Evolutionary conservation across 495 filamentous ascomycete species (phyloP).

Genomic region (Aspergillus mulundensis): DNA sequence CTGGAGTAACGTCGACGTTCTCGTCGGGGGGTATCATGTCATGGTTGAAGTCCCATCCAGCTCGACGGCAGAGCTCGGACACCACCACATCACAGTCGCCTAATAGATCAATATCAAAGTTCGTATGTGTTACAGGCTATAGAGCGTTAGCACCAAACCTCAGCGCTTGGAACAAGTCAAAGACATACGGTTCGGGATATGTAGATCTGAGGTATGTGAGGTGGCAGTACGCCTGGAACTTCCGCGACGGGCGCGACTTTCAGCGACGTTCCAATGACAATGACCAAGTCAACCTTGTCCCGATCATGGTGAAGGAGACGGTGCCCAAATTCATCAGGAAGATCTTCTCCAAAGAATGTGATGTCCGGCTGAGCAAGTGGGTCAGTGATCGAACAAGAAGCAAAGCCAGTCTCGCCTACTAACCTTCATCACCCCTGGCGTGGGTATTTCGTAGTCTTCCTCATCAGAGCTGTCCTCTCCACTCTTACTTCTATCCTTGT

Average conservation of each 20-base stretch:
- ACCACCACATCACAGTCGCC: conserved; percentile 93
- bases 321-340: conserved; percentile 79
- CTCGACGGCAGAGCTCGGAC: conserved; percentile 77
- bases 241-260: conserved; percentile 95
- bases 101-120: conserved; percentile 92
- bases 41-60: conserved; percentile 85
- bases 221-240: conserved; percentile 74
- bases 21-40: conserved; percentile 74
- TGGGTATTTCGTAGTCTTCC: conserved; percentile 65
- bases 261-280: conserved; percentile 94
- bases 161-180: neutral
- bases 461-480: conserved; percentile 65
- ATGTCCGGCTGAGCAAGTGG: conserved; percentile 67
- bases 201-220: conserved; percentile 85
- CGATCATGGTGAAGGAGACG: conserved; percentile 76
- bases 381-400: conserved; percentile 4
- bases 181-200: conserved; percentile 72
- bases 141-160: conserved; percentile 5
- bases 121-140: conserved; percentile 76
- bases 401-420: conserved; percentile 4
- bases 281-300: conserved; percentile 79
- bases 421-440: conserved; percentile 88
- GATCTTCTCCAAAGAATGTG: conserved; percentile 77
- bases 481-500: conserved; percentile 48
- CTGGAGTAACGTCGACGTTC: conserved; percentile 51